Conservation (phyloP, 2,329 filamentous ascomycete species). For the Alternaria sp. region DNA sequence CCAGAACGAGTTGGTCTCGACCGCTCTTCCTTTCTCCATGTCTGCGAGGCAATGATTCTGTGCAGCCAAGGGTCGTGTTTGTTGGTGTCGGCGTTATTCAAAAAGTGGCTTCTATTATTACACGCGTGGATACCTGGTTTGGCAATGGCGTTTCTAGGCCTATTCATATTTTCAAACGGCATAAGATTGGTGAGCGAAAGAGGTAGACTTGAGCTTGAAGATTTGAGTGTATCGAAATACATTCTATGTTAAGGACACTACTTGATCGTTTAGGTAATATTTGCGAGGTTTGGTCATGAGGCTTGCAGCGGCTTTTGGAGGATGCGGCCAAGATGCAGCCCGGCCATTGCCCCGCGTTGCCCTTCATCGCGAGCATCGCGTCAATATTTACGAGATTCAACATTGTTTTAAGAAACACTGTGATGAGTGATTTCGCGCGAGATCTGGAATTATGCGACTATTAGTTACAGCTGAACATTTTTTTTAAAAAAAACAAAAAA, state of each 20-base stretch:
- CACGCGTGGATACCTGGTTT: slow-evolving; percentile 18
- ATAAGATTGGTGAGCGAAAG: background rate
- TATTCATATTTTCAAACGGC: background rate
- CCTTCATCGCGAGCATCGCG: slow-evolving; percentile 29
- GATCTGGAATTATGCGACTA: rapidly evolving
- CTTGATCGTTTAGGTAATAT: background rate
- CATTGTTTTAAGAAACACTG: background rate
- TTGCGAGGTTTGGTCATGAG: slow-evolving; percentile 1
- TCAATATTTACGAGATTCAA: slow-evolving; percentile 23
- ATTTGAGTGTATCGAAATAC: background rate
- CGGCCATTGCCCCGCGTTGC: slow-evolving; percentile 39
- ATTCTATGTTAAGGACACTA: background rate
- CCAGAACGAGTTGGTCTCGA: slow-evolving; percentile 49
- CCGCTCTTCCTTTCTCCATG: slow-evolving; percentile 46
- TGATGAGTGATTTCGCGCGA: background rate
- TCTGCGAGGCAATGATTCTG: slow-evolving; percentile 24
- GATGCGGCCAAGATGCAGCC: background rate
- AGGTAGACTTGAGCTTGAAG: background rate
- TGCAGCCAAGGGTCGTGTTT: background rate
- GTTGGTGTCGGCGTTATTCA: background rate
- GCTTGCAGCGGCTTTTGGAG: background rate
- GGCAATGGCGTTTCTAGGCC: slow-evolving; percentile 11
- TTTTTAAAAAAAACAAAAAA: no score
- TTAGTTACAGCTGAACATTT: background rate
- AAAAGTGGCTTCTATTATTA: slow-evolving; percentile 8